Evolutionary conservation across 331 rosid species (phyloP).

Genomic region (Rhamnella rubrinervis): DNA sequence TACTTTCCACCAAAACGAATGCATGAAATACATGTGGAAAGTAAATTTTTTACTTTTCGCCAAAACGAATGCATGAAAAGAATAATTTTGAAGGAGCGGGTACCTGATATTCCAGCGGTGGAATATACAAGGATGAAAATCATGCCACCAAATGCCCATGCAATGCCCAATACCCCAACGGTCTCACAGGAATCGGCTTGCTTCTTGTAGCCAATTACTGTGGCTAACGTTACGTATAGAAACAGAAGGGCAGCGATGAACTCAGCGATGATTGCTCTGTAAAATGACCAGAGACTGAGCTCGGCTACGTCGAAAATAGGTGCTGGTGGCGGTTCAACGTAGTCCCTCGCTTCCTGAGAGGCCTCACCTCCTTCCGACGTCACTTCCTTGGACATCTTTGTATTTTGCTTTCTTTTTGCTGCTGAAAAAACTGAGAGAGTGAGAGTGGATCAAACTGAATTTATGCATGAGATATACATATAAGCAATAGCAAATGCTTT

Average conservation of each 20-base stretch:
- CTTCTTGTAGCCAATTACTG: not conserved
- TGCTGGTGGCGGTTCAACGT: not conserved
- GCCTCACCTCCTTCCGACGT: constrained; percentile 9
- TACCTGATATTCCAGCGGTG: not conserved
- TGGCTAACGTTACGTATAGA: not conserved
- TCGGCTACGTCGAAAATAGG: not conserved
- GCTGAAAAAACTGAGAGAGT: no score
- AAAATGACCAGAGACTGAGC: constrained; percentile 1
- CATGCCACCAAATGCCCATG: not conserved
- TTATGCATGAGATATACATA: no score
- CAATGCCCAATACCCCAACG: not conserved
- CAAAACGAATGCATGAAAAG: no score
- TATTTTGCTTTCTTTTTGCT: no score
- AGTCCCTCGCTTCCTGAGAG: not conserved
- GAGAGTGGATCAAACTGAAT: no score
- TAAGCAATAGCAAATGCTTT: no score
- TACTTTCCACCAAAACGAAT: no score
- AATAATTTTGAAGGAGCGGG: not conserved
- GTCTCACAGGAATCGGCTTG: not conserved
- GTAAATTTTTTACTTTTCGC: no score
- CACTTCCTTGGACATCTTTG: constrained; percentile 17
- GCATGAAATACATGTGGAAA: no score
- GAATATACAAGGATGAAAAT: not conserved
- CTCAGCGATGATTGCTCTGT: not conserved
- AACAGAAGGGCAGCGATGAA: not conserved